Evolutionary conservation across 208 protist species (phyloP).

Genomic region (Trypanosoma grayi): DNA sequence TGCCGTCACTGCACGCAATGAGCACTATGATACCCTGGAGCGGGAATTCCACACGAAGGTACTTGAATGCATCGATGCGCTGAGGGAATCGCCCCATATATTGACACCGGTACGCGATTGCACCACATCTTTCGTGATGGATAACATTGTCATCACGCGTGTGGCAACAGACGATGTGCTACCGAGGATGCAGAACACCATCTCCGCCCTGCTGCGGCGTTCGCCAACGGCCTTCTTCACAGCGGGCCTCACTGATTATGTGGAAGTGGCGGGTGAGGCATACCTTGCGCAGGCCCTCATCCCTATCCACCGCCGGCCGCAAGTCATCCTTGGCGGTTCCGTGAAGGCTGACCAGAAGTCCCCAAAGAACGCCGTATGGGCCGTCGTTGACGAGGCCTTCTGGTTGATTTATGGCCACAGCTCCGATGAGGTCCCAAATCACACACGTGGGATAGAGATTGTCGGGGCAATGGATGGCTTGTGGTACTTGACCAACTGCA

Average conservation of each 20-base stretch:
- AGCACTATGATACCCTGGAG: slow-evolving; percentile 14
- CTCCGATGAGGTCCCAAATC: background rate
- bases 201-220: slow-evolving; percentile 25
- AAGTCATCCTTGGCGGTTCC: slow-evolving; percentile 30
- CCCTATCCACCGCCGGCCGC: slow-evolving; percentile 42
- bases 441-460: slow-evolving; percentile 34
- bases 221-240: slow-evolving; percentile 25
- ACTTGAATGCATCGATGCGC: slow-evolving; percentile 1
- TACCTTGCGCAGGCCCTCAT: slow-evolving; percentile 50
- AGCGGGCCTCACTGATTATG: slow-evolving; percentile 30
- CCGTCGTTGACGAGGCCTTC: slow-evolving; percentile 16
- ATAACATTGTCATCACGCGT: slow-evolving; percentile 51
- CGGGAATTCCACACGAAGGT: slow-evolving; percentile 30
- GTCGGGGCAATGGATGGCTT: slow-evolving; percentile 36
- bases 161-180: slow-evolving; percentile 28
- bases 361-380: too few species aligned
- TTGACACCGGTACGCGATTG: slow-evolving; percentile 12
- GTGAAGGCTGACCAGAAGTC: slow-evolving; percentile 10
- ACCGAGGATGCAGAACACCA: slow-evolving; percentile 27
- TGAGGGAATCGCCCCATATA: slow-evolving; percentile 3
- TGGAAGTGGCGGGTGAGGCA: slow-evolving; percentile 20
- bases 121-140: slow-evolving; percentile 43
- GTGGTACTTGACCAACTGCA: slow-evolving; percentile 51
- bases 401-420: background rate
- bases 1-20: background rate